A percentile compares a stretch with the other conserved stretches of the same genome.
Conservation (phyloP, 164 flowering plant genomes). For the Stephania cephalantha region DNA sequence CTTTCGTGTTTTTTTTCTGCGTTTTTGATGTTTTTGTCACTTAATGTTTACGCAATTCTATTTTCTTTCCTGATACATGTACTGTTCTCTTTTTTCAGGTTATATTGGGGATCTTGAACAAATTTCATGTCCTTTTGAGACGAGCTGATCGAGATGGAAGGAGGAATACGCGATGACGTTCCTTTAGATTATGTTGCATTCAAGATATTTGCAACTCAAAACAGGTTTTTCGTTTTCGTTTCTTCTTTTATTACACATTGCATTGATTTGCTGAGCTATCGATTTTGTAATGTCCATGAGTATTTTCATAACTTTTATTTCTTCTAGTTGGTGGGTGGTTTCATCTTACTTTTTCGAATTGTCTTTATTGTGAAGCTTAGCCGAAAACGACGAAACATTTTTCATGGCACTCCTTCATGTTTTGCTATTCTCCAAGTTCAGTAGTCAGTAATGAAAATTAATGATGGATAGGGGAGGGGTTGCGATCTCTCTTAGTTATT, state of each 20-base stretch:
- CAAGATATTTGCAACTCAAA: conserved; percentile 38
- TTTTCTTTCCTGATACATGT: background rate
- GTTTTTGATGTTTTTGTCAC: background rate
- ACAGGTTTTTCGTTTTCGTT: conserved; percentile 34
- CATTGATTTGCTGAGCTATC: background rate
- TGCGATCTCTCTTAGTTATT: background rate
- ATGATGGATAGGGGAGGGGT: background rate
- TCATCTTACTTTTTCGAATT: background rate
- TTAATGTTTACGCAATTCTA: background rate
- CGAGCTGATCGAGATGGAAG: conserved; percentile 34
- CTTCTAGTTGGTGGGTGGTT: background rate
- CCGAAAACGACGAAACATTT: background rate
- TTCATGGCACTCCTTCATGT: background rate
- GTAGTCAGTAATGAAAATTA: background rate
- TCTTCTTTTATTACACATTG: background rate
- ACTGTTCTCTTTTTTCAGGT: background rate
- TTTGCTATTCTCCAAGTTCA: background rate
- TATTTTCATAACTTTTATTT: background rate
- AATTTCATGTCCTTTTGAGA: background rate
- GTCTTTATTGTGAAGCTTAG: background rate
- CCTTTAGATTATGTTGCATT: conserved; percentile 48
- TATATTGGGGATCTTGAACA: background rate
- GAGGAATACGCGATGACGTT: conserved; percentile 28
- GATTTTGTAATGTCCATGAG: background rate
- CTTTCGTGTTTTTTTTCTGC: background rate